These are phyloP conservation scores for Cucumis melo DNA, from an alignment of 306 rosid genomes.

Conservation along the genomic window DNA sequence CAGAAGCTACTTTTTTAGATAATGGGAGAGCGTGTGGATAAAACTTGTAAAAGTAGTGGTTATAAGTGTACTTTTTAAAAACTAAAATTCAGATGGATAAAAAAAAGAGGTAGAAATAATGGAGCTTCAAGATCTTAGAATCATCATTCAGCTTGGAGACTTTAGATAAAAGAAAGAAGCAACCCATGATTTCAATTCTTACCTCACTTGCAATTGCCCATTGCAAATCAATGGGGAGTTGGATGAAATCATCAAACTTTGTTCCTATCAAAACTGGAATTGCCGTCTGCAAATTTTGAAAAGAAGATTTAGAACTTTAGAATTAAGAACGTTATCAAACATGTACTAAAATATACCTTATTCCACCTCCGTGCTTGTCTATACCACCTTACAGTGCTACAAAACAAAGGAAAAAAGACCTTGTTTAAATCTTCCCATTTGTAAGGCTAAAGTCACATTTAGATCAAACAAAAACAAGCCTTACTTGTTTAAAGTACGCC, in stretches of 20 bases:
- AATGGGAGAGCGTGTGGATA: no score
- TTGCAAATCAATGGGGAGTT: slow-evolving; percentile 89
- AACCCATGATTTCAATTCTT: slow-evolving; percentile 1
- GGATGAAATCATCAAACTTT: slow-evolving; percentile 93
- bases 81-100: no score
- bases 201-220: slow-evolving; percentile 95
- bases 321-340: neutral
- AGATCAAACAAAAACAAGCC: neutral
- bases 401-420: slow-evolving; percentile 9
- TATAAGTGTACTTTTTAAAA: no score
- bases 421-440: neutral
- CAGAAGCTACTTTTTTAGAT: no score
- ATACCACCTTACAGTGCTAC: slow-evolving; percentile 64
- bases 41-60: no score
- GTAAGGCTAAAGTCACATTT: neutral
- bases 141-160: neutral
- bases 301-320: neutral
- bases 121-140: neutral
- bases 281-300: slow-evolving; percentile 38
- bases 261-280: slow-evolving; percentile 87
- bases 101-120: neutral
- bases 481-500: slow-evolving; percentile 77
- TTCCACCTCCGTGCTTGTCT: slow-evolving; percentile 78
- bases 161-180: neutral
- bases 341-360: slow-evolving; percentile 37